Evolutionary conservation across 2,329 filamentous ascomycete species (phyloP).

Genomic region (Stachybotrys chlorohalonatus): DNA sequence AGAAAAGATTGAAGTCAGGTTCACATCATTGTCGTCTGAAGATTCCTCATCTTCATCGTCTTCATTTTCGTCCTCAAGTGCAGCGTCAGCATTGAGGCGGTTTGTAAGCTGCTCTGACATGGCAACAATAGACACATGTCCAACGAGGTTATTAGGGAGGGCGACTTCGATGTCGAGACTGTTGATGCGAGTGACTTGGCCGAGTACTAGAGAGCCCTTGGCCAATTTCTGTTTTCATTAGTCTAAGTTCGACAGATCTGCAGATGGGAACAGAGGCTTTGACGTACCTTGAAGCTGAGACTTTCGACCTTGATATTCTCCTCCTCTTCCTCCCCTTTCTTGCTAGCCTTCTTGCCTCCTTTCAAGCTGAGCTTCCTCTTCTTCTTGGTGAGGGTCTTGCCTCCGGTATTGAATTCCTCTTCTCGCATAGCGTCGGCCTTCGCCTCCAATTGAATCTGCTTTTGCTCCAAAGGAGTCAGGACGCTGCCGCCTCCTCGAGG

Average conservation of each 20-base stretch:
- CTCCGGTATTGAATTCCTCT: constrained; percentile 51
- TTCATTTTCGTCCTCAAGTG: constrained; percentile 39
- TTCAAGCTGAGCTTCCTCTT: constrained; percentile 45
- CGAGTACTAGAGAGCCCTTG: constrained; percentile 79
- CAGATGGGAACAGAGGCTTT: background rate
- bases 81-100: constrained; percentile 62
- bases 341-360: constrained; percentile 43
- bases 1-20: constrained; percentile 66
- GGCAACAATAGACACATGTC: constrained; percentile 86
- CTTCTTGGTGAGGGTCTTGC: constrained; percentile 40
- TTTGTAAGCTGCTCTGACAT: constrained; percentile 73
- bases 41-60: constrained; percentile 44
- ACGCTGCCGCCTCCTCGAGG: constrained; percentile 87
- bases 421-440: constrained; percentile 89
- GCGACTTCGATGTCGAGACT: constrained; percentile 70
- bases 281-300: constrained; percentile 72
- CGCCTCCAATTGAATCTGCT: constrained; percentile 91
- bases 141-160: constrained; percentile 85
- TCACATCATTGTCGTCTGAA: constrained; percentile 49
- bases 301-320: constrained; percentile 68
- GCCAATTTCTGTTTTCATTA: constrained; percentile 57
- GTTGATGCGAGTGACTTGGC: constrained; percentile 75
- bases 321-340: constrained; percentile 29
- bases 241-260: constrained; percentile 5
- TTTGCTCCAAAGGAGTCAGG: constrained; percentile 87